Conservation (phyloP, 169 alveolate genomes). For the Neospora caninum region DNA sequence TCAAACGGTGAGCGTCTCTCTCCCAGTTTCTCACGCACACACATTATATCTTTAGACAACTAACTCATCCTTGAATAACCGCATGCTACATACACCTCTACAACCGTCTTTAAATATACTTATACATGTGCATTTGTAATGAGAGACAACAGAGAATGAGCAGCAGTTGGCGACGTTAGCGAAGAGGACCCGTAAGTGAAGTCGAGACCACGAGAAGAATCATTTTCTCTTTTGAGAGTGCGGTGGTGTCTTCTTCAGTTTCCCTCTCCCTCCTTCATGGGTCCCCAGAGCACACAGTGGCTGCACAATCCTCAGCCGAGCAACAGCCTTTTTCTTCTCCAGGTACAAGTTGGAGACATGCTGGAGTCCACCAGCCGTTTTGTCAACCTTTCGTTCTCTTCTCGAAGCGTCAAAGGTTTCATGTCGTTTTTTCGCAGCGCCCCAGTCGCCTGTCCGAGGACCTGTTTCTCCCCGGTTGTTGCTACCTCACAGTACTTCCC, state of each 20-base stretch:
- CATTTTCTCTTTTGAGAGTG: not conserved
- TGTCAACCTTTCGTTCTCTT: no score
- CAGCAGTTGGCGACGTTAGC: no score
- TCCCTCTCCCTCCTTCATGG: not conserved
- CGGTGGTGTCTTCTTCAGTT: not conserved
- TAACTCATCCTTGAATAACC: not conserved
- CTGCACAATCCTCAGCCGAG: slow-evolving; percentile 23
- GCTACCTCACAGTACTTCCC: no score
- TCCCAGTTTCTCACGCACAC: not conserved
- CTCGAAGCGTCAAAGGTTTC: no score
- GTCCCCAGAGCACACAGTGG: not conserved
- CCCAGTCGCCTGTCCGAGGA: no score
- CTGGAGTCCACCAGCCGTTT: no score
- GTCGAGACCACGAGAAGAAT: no score
- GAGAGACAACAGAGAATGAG: no score
- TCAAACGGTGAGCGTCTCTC: not conserved
- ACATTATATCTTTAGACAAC: not conserved
- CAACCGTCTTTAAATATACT: no score
- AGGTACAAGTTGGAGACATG: not conserved
- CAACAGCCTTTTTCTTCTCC: not conserved
- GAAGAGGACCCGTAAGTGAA: no score
- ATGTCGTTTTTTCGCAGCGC: no score
- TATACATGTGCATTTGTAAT: not conserved
- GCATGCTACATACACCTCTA: not conserved
- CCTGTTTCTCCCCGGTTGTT: no score